Conservation (phyloP, 2,329 filamentous ascomycete species). For the Lecanoromycetidae sp. region DNA sequence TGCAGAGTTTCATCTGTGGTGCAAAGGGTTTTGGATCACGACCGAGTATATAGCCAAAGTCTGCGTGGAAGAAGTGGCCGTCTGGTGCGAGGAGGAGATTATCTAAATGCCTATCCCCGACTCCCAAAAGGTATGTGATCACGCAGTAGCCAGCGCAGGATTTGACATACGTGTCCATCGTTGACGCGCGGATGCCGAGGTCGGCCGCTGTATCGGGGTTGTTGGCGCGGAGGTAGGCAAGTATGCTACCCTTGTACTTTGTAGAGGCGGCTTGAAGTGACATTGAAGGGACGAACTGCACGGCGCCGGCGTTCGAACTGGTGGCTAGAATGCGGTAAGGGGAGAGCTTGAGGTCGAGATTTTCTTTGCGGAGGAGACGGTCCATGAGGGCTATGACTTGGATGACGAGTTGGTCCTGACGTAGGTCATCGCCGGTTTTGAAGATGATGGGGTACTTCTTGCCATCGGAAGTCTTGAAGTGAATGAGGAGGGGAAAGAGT, state of each 20-base stretch:
- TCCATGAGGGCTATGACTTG: slow-evolving; percentile 98
- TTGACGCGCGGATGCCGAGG: slow-evolving; percentile 77
- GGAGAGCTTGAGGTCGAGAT: slow-evolving; percentile 84
- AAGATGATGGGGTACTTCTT: slow-evolving; percentile 85
- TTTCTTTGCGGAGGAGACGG: slow-evolving; percentile 85
- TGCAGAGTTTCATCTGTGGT: slow-evolving; percentile 89
- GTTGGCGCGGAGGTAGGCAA: slow-evolving; percentile 76
- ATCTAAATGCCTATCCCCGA: slow-evolving; percentile 90
- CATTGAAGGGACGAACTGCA: slow-evolving; percentile 83
- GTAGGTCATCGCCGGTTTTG: slow-evolving; percentile 91
- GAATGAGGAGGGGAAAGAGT: slow-evolving; percentile 77
- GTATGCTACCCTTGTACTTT: slow-evolving; percentile 65
- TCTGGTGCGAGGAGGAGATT: slow-evolving; percentile 84
- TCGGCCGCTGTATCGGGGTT: slow-evolving; percentile 76
- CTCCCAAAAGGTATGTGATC: slow-evolving; percentile 93
- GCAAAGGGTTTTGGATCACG: slow-evolving; percentile 96
- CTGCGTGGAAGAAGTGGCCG: slow-evolving; percentile 93
- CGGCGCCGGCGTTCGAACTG: slow-evolving; percentile 74
- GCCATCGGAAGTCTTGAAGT: slow-evolving; percentile 70
- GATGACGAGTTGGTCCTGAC: slow-evolving; percentile 93
- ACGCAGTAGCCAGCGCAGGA: slow-evolving; percentile 97
- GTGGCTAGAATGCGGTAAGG: slow-evolving; percentile 96
- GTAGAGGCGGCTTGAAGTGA: slow-evolving; percentile 70
- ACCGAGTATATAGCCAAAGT: slow-evolving; percentile 96
- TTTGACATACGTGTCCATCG: slow-evolving; percentile 88